phyloP scores from a whole-genome alignment of 2,329 filamentous ascomycete species.

The Beauveria brongniartii region DNA sequence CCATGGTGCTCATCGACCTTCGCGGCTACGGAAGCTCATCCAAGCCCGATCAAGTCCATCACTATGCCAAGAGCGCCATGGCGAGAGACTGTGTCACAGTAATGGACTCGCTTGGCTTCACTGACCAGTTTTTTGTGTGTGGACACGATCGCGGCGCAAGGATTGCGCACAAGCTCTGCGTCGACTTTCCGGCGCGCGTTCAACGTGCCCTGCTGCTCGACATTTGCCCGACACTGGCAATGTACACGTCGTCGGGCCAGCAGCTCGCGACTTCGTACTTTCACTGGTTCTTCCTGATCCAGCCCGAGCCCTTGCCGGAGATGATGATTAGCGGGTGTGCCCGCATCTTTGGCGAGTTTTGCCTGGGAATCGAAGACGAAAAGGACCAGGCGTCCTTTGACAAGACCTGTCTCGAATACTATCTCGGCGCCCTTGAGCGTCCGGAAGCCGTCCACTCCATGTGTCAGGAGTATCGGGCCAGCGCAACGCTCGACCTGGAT shows the following conservation, averaged over 20 bases:
- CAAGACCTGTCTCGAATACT: constrained; percentile 29
- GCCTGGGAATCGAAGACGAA: constrained; percentile 31
- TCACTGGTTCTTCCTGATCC: constrained; percentile 53
- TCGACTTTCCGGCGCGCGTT: constrained; percentile 35
- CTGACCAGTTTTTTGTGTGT: constrained; percentile 37
- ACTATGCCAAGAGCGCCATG: constrained; percentile 42
- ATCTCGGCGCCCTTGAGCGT: constrained; percentile 33
- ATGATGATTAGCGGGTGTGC: constrained; percentile 32
- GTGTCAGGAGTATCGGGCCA: constrained; percentile 47
- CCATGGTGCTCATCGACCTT: constrained; percentile 38
- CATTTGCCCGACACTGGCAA: constrained; percentile 46
- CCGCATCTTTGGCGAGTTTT: constrained; percentile 32
- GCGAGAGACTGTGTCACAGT: constrained; percentile 37
- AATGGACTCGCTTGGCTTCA: constrained; percentile 35
- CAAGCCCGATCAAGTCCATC: constrained; percentile 28
- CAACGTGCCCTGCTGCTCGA: constrained; percentile 38
- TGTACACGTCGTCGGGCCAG: constrained; percentile 37
- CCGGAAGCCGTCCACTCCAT: constrained; percentile 35
- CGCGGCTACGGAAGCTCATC: constrained; percentile 44
- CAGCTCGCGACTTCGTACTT: constrained; percentile 43
- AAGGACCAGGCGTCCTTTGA: constrained; percentile 25
- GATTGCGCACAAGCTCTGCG: constrained; percentile 45
- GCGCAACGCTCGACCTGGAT: constrained; percentile 38
- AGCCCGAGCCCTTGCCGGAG: constrained; percentile 42
- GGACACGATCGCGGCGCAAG: constrained; percentile 50